phyloP scores from a whole-genome alignment of 1,284 basidiomycete genomes.

The Coniophora puteana region DNA sequence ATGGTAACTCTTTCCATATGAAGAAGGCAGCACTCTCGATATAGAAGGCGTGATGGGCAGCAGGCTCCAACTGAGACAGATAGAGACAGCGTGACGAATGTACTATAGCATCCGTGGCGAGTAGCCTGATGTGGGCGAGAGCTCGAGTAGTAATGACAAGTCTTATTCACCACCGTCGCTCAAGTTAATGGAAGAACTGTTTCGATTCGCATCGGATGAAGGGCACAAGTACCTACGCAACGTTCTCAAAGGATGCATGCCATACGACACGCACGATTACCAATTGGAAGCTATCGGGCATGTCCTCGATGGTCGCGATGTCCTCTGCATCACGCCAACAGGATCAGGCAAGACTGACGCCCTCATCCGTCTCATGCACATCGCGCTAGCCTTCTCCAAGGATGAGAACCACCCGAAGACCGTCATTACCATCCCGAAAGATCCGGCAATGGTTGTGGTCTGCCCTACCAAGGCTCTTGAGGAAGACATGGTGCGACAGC shows the following conservation, averaged over 20 bases:
- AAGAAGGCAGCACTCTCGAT: too few species aligned
- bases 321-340: slow-evolving; percentile 2
- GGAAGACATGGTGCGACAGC: slow-evolving; percentile 4
- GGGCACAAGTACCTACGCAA: not conserved
- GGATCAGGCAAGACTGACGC: slow-evolving; percentile 7
- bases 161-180: too few species aligned
- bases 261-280: slow-evolving; percentile 1
- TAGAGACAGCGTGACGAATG: too few species aligned
- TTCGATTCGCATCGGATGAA: not conserved
- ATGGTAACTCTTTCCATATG: too few species aligned
- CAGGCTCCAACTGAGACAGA: too few species aligned
- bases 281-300: slow-evolving; percentile 1
- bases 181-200: too few species aligned
- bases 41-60: too few species aligned
- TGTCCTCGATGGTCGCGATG: not conserved
- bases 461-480: slow-evolving; percentile 8
- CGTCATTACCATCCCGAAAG: not conserved
- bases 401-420: not conserved
- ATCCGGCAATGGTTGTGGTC: slow-evolving; percentile 5
- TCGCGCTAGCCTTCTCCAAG: not conserved
- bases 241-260: not conserved
- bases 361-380: slow-evolving; percentile 7
- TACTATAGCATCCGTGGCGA: too few species aligned
- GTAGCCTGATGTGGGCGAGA: too few species aligned
- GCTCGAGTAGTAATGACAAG: too few species aligned